Base-by-base conservation (phyloP, 768 basidiomycete genomes). In the Mycena olivaceomarginata region DNA sequence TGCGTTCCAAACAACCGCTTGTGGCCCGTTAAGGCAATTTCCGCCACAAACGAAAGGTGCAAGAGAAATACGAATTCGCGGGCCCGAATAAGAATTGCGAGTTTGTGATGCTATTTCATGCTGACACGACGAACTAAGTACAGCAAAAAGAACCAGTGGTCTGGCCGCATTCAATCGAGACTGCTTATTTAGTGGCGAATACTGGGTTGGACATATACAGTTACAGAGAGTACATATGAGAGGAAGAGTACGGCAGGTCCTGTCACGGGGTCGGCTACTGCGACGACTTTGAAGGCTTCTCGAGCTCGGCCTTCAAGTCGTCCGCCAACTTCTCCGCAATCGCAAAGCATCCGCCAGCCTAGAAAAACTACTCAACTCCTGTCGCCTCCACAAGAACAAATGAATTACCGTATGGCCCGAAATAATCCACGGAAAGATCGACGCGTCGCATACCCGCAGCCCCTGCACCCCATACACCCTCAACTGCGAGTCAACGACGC, bases 391-490 rank as follows among this genome's bases (percentile, higher is more conserved):
- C 4, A 20, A 0, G 18, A 22, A 1, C 5, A 43, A 22, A 3
- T n/a, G 1, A n/a, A 9, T 83, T 84, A 85, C 83, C 76, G 88
- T 88, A 82, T 90, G 89, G 2, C 89, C 89, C 72, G 90, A 90
- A 5, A 89, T 81, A 70, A 89, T 89, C 48, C 72, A 83, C 12
- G 90, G 90, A 80, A 89, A 90, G 7, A 89, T 84, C 43, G 89
- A 89, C 20, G 89, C 89, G 82, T 91, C 90, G 64, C 88, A 90
- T 13, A 90, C 86, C 48, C 89, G 83, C 75, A 91, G 77, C 0
- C 87, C 87, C 37, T 86, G 78, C 12, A 91, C 76, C 12, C 89
- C 89, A 22, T 83, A 81, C 12, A 84, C 83, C 16, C 77, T 69
- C 65, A 84, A 65, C 53, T 68, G 46, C 11, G 79, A 48, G 63